Conservation (phyloP, 2,329 filamentous ascomycete species). For the Fusarium nygamai region DNA sequence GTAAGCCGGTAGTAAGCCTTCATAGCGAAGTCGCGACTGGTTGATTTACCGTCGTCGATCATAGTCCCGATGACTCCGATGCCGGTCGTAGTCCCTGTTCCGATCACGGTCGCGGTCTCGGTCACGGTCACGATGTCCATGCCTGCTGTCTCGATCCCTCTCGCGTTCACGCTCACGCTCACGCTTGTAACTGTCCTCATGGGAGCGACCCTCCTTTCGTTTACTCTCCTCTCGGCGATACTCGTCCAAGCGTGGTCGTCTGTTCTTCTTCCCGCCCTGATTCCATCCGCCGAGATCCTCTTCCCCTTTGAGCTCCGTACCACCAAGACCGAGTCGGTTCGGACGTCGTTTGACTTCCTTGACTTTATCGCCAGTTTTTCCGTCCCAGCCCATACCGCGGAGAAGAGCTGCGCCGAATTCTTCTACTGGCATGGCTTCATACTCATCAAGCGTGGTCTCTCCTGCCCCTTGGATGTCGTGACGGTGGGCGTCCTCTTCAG, state of each 20-base stretch:
- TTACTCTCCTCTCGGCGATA: constrained; percentile 58
- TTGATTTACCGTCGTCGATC: constrained; percentile 36
- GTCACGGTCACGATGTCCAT: constrained; percentile 48
- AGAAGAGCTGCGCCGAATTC: constrained; percentile 93
- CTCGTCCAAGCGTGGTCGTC: constrained; percentile 59
- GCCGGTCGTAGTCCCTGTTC: constrained; percentile 33
- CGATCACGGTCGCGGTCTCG: constrained; percentile 31
- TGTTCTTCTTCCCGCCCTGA: constrained; percentile 66
- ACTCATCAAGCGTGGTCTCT: constrained; percentile 81
- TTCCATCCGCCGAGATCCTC: constrained; percentile 86
- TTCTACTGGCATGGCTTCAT: constrained; percentile 89
- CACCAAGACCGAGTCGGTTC: constrained; percentile 87
- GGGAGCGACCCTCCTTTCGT: constrained; percentile 54
- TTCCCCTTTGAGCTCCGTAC: constrained; percentile 78
- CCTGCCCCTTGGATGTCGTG: constrained; percentile 78
- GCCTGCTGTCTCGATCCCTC: constrained; percentile 49
- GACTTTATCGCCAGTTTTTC: constrained; percentile 61
- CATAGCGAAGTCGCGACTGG: background rate
- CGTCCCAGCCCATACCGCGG: constrained; percentile 96
- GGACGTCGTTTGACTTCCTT: constrained; percentile 78
- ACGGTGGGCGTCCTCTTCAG: constrained; percentile 75
- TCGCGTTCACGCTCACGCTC: constrained; percentile 53
- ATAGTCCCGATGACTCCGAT: constrained; percentile 37
- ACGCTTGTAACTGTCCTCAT: constrained; percentile 59
- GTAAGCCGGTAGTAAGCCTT: background rate